Conservation (phyloP, 305 asterid species). For the Fraxinus dipetala region DNA sequence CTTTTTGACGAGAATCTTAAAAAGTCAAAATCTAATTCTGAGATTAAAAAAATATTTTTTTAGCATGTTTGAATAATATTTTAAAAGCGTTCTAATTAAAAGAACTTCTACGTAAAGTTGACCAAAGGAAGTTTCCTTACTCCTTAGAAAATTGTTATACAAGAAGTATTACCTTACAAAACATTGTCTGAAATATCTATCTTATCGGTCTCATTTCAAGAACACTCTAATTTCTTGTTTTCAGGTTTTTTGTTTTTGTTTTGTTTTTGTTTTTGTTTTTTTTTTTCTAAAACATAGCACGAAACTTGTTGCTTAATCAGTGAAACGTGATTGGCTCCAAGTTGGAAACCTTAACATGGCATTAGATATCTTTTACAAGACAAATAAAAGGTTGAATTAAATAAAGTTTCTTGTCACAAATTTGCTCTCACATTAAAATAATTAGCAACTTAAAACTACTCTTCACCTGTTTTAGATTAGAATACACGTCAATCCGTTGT, state of each 20-base stretch:
- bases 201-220: not conserved
- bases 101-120: too few relatives aligned
- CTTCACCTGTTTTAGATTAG: not conserved
- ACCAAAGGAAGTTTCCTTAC: too few relatives aligned
- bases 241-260: not conserved
- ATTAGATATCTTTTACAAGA: not conserved
- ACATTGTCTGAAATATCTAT: too few relatives aligned
- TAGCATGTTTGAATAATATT: too few relatives aligned
- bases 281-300: not conserved
- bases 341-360: not conserved
- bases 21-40: too few relatives aligned
- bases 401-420: not conserved
- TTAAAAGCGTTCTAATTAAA: too few relatives aligned
- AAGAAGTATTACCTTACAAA: too few relatives aligned
- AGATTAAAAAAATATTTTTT: too few relatives aligned
- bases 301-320: not conserved
- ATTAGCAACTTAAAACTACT: not conserved
- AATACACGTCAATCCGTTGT: not conserved
- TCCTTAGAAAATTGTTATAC: too few relatives aligned
- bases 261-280: too few relatives aligned
- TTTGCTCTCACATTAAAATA: slow-evolving; percentile 17
- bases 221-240: not conserved
- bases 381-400: not conserved
- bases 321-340: not conserved
- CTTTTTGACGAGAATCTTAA: too few relatives aligned